Evolutionary conservation across 805 yeast species (phyloP), one percentile per base, ranked within the genome.

Genomic region (Ogataea allantospora): DNA sequence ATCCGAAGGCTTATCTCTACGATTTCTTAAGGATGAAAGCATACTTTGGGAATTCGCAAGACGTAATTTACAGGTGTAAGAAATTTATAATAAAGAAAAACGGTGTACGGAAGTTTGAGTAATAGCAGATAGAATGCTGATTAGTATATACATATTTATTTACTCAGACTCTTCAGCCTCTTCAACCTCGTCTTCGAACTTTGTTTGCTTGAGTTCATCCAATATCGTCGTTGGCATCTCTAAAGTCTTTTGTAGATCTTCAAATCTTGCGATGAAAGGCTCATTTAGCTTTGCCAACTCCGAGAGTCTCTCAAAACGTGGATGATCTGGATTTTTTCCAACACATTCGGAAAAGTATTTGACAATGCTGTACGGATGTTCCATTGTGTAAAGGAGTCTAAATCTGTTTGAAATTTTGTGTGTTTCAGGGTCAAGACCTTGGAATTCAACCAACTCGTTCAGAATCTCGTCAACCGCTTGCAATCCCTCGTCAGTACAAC

Each of bases 321-420:
- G 38, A 5, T 20, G 35, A n/a, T 32, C 38, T 7, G 48, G 49
- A 10, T 42, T 36, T 8, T 38, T 26, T 8, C 7, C 18, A 10
- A 51, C 47, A 13, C 47, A 39, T 23, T 31, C 26, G 30, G 42
- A 35, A 17, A 54, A 43, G 19, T 40, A 34, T 23, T 43, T 49
- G 37, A 42, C 28, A 8, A 53, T 32, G 11, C 44, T 34, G 36
- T 51, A 54, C 10, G 44, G 40, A 33, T 50, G 52, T 24, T 49
- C 46, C 37, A 44, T 41, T 25, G 46, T 30, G 10, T 35, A 27
- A 22, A 34, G 47, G 26, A 31, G 30, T 23, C 34, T 40, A 20
- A 33, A 20, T 14, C 40, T 35, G 17, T 32, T 30, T 21, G 30
- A 14, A n/a, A 43, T 38, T 3, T 31, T 23, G 18, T 27, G 42